These are phyloP conservation scores for Sclerotinia spermophila DNA, from an alignment of 2,329 filamentous ascomycete species.

Conservation along the genomic window DNA sequence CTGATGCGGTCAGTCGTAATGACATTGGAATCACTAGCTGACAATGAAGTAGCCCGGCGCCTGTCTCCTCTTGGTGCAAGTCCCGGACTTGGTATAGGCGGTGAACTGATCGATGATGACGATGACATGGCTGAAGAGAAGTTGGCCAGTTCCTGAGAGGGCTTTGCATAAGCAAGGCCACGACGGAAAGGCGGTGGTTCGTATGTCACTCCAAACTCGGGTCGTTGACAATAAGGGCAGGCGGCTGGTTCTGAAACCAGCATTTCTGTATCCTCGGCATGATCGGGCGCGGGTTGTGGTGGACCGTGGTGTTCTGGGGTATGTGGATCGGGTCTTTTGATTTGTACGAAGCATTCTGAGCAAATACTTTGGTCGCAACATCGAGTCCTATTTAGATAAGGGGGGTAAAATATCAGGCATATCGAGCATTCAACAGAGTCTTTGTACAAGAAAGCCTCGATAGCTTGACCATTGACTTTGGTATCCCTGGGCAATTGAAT, in stretches of 20 bases:
- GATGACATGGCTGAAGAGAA: slow-evolving; percentile 76
- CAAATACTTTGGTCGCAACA: slow-evolving; percentile 97
- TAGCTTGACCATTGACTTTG: slow-evolving; percentile 87
- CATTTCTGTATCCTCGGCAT: slow-evolving; percentile 48
- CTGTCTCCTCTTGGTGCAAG: slow-evolving; percentile 38
- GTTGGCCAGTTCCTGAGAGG: slow-evolving; percentile 48
- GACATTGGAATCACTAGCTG: slow-evolving; percentile 78
- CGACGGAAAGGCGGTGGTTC: slow-evolving; percentile 83
- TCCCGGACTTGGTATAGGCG: slow-evolving; percentile 33
- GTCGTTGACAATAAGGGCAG: slow-evolving; percentile 92
- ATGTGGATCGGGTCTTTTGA: slow-evolving; percentile 90
- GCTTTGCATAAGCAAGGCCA: slow-evolving; percentile 67
- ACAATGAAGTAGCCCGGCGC: slow-evolving; percentile 65
- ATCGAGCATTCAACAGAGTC: slow-evolving; percentile 88
- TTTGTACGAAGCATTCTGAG: slow-evolving; percentile 98
- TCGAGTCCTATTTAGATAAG: slow-evolving; percentile 87
- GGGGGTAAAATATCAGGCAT: slow-evolving; percentile 93
- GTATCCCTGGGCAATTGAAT: slow-evolving; percentile 76
- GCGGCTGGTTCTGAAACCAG: slow-evolving; percentile 87
- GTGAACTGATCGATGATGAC: slow-evolving; percentile 70
- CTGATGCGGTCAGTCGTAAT: slow-evolving; percentile 90
- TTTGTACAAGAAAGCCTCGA: slow-evolving; percentile 93
- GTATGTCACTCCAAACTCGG: slow-evolving; percentile 96
- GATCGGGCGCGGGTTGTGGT: slow-evolving; percentile 26
- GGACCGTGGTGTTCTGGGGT: slow-evolving; percentile 59